These are phyloP conservation scores for Cordyceps militaris DNA, from an alignment of 2,329 filamentous ascomycete genomes.

Conservation along the genomic window DNA sequence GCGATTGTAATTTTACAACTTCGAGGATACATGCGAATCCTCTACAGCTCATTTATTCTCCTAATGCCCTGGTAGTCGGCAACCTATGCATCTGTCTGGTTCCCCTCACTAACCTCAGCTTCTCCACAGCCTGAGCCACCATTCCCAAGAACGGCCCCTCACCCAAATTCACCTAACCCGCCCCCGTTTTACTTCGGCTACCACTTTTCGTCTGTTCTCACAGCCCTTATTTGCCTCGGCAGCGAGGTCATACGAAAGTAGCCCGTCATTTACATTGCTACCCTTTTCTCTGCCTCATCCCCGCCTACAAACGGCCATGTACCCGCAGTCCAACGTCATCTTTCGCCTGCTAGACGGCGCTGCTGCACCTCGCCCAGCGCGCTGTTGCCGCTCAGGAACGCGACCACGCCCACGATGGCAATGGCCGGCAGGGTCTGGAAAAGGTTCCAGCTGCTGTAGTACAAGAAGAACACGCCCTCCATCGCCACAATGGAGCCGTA, in stretches of 20 bases:
- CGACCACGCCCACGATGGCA: constrained; percentile 57
- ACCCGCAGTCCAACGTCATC: constrained; percentile 29
- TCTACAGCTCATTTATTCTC: background rate
- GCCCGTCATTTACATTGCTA: background rate
- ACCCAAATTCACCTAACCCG: constrained; percentile 7
- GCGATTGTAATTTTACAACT: background rate
- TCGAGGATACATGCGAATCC: no score
- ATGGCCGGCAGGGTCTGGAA: constrained; percentile 80
- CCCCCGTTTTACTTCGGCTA: constrained; percentile 10
- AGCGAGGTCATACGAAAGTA: background rate
- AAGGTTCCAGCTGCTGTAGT: constrained; percentile 87
- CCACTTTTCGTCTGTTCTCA: background rate
- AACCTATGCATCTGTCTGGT: background rate
- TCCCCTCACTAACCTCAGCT: background rate
- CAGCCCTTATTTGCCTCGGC: constrained; percentile 4
- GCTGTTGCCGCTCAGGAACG: constrained; percentile 81
- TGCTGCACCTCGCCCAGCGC: constrained; percentile 90
- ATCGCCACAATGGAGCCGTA: constrained; percentile 80
- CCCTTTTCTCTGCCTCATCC: background rate
- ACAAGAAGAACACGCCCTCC: constrained; percentile 89
- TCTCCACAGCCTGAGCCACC: background rate
- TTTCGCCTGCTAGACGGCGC: constrained; percentile 69
- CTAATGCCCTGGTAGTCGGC: background rate
- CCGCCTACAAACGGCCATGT: background rate
- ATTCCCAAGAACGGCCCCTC: background rate